Percentiles rank a stretch among this genome's conserved stretches.
These are phyloP conservation scores for Kurtzmaniella natalensis DNA, from an alignment of 1,139 yeast species.

Conservation along the genomic window DNA sequence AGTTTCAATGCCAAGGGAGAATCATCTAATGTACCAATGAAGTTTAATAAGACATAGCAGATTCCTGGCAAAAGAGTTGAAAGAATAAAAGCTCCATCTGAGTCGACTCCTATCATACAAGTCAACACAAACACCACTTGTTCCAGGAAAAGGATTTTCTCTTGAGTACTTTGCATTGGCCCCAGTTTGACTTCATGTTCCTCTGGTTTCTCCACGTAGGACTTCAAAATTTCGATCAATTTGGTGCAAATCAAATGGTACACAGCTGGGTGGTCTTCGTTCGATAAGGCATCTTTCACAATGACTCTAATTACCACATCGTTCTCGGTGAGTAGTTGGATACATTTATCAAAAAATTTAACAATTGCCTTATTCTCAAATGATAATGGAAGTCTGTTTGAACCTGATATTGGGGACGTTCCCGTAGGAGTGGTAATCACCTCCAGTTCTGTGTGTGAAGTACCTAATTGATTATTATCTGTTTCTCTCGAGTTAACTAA, in stretches of 20 bases:
- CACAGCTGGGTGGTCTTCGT: slow-evolving; percentile 45
- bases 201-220: slow-evolving; percentile 22
- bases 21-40: slow-evolving; percentile 29
- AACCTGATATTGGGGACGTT: slow-evolving; percentile 14
- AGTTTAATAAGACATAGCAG: slow-evolving; percentile 27
- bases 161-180: slow-evolving; percentile 16
- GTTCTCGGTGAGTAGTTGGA: slow-evolving; percentile 42
- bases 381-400: not conserved
- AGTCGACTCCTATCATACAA: slow-evolving; percentile 30
- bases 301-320: slow-evolving; percentile 49
- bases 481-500: slow-evolving; percentile 14
- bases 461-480: not conserved
- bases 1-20: slow-evolving; percentile 42
- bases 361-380: slow-evolving; percentile 19
- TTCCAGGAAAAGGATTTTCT: slow-evolving; percentile 34
- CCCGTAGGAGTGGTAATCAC: too few relatives aligned
- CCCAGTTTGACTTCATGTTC: slow-evolving; percentile 14
- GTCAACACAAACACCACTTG: slow-evolving; percentile 36
- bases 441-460: too few relatives aligned
- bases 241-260: slow-evolving; percentile 34
- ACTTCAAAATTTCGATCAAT: slow-evolving; percentile 15
- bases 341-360: slow-evolving; percentile 48
- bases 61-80: slow-evolving; percentile 32
- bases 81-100: slow-evolving; percentile 37
- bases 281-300: slow-evolving; percentile 40